Evolutionary conservation across 1,284 basidiomycete species (phyloP).

Genomic region (Trichosporon inkin): DNA sequence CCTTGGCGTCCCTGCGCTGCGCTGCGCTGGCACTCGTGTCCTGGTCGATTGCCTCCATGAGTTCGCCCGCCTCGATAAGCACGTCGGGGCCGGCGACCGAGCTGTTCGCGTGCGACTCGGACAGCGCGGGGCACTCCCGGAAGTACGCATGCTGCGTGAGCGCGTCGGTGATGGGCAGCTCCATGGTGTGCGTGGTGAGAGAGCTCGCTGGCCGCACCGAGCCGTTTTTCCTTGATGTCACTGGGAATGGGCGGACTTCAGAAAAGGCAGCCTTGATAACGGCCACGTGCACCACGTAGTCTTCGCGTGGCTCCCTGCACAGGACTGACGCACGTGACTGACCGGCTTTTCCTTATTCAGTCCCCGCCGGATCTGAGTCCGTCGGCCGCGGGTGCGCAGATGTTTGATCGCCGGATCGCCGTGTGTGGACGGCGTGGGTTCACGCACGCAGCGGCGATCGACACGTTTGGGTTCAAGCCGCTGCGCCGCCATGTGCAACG

Average conservation of each 20-base stretch:
- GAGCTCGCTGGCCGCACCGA: not conserved
- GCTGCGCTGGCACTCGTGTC: conserved; percentile 62
- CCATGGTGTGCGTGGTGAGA: not conserved
- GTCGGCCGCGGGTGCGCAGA: too few relatives aligned
- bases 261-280: too few relatives aligned
- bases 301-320: too few relatives aligned
- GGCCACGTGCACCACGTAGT: too few relatives aligned
- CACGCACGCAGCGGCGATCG: too few relatives aligned
- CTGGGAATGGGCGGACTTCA: not conserved
- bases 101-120: not conserved
- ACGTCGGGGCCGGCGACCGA: conserved; percentile 54
- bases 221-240: not conserved
- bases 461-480: too few relatives aligned
- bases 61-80: conserved; percentile 65
- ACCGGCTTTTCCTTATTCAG: too few relatives aligned
- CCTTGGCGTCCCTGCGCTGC: not conserved
- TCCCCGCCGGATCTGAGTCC: too few relatives aligned
- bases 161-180: conserved; percentile 3
- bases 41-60: conserved; percentile 79
- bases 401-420: too few relatives aligned
- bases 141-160: conserved; percentile 1
- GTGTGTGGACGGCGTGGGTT: too few relatives aligned
- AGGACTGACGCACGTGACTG: too few relatives aligned
- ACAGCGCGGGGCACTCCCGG: not conserved
- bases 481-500: too few relatives aligned